Base-by-base conservation (phyloP, 768 basidiomycete genomes). In the Rhodocollybia butyracea region DNA sequence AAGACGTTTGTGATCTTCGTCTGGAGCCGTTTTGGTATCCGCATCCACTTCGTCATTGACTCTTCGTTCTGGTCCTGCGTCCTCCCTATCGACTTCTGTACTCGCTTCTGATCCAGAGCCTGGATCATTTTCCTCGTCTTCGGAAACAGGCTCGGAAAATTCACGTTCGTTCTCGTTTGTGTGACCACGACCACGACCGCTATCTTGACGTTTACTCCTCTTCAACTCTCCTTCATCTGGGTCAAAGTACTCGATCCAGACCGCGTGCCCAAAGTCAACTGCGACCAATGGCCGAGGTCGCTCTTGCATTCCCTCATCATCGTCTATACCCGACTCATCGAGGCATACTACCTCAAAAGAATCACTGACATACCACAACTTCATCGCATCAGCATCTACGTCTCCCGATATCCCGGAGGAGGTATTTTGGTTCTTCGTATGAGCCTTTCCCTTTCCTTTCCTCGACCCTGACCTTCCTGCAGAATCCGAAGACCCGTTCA, bases 211-310 rank as follows among this genome's bases (percentile, higher is more conserved):
- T 26, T 43, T 17, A 57, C 51, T 21, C 66, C 66, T 13, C 68
- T 63, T n/a, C 68, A 68, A 47, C 55, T 24, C 8, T 50, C 15
- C n/a, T 24, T n/a, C n/a, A n/a, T n/a, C n/a, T n/a, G n/a, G 70
- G 60, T 69, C 73, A 59, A 60, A 64, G 61, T 84, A 82, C 63
- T 89, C 87, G 45, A 94, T 82, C 82, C 91, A 89, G 32, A 91
- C 86, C 17, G 92, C 88, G 62, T 93, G 91, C 39, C 90, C 89
- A 71, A 94, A 95, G 64, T 94, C 84, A 6, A 94, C 86, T 0
- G 88, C 88, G n/a, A 89, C 82, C 13, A 89, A 75, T 22, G 87
- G 87, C 2, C 87, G 75, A 19, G 84, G 83, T 3, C 83, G 74
- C 29, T 82, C 83, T 26, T 56, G 55, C 54, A 63, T 57, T 2